Base-by-base conservation (phyloP, 305 asterid species). In the Fraxinus baroniana region DNA sequence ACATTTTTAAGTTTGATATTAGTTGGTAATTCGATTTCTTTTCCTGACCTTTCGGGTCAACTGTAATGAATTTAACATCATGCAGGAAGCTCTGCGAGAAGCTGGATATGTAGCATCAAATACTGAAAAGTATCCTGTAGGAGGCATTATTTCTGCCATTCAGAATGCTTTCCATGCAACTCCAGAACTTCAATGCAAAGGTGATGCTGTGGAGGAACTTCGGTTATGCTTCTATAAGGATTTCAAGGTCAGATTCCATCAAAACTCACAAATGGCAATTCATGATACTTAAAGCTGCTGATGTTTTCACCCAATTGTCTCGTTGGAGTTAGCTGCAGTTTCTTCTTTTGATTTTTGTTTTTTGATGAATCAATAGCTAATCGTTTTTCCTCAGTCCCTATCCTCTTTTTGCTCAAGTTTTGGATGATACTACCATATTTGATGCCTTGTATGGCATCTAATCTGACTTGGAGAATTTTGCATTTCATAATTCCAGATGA, bases 61-160 rank as follows among this genome's bases (percentile, higher is more conserved):
- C 49, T 32, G 6, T 32, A 4, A 30, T 70, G 76, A 22, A 70
- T 32, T 70, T 74, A 62, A 80, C 35, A 3, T 74, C 81, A 72
- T 85, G 85, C 95, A 94, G 99, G 91, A 91, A 83, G 92, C 93
- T 81, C 81, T 95, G 86, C 81, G 73, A 36, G 89, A 87, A 80
- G 97, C 88, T 83, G 99, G 98, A 73, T 94, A 94, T 87, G 94
- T 91, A 76, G 93, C 96, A 74, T 95, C 99, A 39, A 88, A 93
- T 83, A 89, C 93, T 46, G 95, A 94, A 81, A 95, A 90, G 87
- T 77, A 17, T 17, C 33, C 97, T 41, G 66, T 90, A 17, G 94
- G 92, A 71, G 99, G 97, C 82, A 87, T 95, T 80, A 87, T 91
- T 83, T 81, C 97, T 78, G 93, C 99, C 80, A 89, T 95, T 79